phyloP scores from a whole-genome alignment of 768 basidiomycete genomes.

The Trametes coccinea region DNA sequence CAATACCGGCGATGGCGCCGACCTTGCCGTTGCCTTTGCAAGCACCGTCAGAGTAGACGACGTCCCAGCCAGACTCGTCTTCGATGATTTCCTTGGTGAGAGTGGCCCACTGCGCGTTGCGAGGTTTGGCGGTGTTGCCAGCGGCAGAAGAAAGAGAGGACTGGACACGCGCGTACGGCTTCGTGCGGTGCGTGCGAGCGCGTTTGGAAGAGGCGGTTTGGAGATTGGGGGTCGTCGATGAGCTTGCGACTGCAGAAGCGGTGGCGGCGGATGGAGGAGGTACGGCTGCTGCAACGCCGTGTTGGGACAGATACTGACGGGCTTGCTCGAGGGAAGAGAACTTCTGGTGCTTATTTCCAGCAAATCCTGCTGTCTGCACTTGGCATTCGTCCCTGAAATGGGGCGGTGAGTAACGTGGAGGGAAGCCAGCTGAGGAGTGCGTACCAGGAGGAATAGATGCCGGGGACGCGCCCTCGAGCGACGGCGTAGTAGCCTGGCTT shows the following conservation, averaged over 20 bases:
- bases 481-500: slow-evolving; percentile 71
- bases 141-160: neutral
- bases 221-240: too few species aligned
- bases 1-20: slow-evolving; percentile 74
- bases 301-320: slow-evolving; percentile 46
- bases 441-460: slow-evolving; percentile 70
- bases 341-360: slow-evolving; percentile 65
- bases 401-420: neutral
- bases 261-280: neutral
- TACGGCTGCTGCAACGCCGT: neutral
- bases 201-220: neutral
- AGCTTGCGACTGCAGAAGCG: too few species aligned
- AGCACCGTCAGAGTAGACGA: slow-evolving; percentile 88
- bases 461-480: slow-evolving; percentile 56
- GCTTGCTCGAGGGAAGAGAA: slow-evolving; percentile 61
- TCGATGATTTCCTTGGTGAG: slow-evolving; percentile 14
- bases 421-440: neutral
- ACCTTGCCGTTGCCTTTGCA: slow-evolving; percentile 78
- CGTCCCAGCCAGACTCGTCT: slow-evolving; percentile 36
- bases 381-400: slow-evolving; percentile 68
- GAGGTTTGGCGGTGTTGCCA: too few species aligned
- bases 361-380: slow-evolving; percentile 64
- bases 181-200: neutral
- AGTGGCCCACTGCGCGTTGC: slow-evolving; percentile 9
- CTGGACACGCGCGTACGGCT: slow-evolving; percentile 1